A percentile compares a stretch with the other conserved stretches of the same genome.
Conservation (phyloP, 78 protist genomes). For the Bodo saltans region DNA sequence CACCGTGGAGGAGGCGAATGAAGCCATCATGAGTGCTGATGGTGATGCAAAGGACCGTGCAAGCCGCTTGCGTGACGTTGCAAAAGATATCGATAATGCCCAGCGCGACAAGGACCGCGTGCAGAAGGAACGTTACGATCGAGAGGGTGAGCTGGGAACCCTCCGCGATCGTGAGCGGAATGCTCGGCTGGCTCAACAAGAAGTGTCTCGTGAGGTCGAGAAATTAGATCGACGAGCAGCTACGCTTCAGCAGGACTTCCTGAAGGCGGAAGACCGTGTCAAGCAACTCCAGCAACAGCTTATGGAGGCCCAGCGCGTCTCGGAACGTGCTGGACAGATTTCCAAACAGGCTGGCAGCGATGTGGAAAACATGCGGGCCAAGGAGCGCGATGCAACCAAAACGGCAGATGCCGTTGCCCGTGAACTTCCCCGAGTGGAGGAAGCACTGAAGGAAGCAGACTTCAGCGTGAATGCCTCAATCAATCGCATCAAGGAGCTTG, state of each 20-base stretch:
- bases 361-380: neutral
- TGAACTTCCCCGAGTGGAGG: neutral
- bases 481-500: neutral
- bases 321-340: neutral
- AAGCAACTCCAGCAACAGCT: neutral
- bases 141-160: neutral
- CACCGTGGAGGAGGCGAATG: neutral
- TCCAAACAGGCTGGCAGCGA: neutral
- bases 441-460: neutral
- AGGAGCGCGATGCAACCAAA: neutral
- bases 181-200: neutral
- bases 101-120: neutral
- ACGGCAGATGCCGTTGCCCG: neutral
- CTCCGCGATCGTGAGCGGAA: neutral
- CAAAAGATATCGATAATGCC: neutral
- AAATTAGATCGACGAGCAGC: neutral
- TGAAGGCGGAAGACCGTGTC: neutral
- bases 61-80: neutral
- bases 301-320: slow-evolving; percentile 8
- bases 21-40: neutral
- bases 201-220: neutral
- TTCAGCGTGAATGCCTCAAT: neutral
- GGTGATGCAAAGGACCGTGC: neutral
- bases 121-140: neutral
- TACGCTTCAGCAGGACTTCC: neutral